Conservation (phyloP, 257 asterid species). For the Avicennia marina region DNA sequence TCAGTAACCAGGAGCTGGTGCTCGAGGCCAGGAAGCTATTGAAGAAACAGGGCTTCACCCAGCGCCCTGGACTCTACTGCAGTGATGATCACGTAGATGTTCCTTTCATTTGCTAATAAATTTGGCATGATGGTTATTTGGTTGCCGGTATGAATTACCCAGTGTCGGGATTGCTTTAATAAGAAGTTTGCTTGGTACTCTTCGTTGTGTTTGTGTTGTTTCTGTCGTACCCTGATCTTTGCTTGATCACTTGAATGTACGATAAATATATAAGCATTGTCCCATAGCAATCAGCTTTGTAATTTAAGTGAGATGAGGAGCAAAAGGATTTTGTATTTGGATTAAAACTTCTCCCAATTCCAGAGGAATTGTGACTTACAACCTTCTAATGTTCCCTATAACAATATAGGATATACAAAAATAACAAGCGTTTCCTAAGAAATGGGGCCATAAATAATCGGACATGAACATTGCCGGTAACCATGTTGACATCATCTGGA, state of each 20-base stretch:
- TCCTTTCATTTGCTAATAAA: conserved; percentile 61
- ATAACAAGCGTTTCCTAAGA: no score
- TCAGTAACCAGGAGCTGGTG: conserved; percentile 72
- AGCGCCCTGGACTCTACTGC: conserved; percentile 89
- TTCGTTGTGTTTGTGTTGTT: conserved; percentile 12
- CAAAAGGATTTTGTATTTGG: no score
- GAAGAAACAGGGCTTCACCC: conserved; percentile 85
- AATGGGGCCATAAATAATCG: no score
- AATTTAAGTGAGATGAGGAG: neutral
- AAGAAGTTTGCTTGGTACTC: neutral
- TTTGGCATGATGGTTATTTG: no score
- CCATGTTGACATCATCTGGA: no score
- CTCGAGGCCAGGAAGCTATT: conserved; percentile 57
- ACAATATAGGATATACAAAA: no score
- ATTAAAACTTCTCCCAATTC: no score
- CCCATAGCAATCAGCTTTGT: neutral
- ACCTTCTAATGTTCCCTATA: no score
- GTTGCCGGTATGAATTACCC: no score
- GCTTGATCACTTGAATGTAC: conserved; percentile 5
- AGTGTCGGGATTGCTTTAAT: neutral
- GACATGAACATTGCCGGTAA: no score
- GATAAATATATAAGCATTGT: conserved; percentile 6
- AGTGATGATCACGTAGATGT: conserved; percentile 70
- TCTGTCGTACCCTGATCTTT: neutral
- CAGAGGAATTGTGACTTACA: no score